Evolutionary conservation across 148 eudicot species (phyloP), one percentile per base, ranked within the genome.

Genomic region (Rhododendron ovatum): DNA sequence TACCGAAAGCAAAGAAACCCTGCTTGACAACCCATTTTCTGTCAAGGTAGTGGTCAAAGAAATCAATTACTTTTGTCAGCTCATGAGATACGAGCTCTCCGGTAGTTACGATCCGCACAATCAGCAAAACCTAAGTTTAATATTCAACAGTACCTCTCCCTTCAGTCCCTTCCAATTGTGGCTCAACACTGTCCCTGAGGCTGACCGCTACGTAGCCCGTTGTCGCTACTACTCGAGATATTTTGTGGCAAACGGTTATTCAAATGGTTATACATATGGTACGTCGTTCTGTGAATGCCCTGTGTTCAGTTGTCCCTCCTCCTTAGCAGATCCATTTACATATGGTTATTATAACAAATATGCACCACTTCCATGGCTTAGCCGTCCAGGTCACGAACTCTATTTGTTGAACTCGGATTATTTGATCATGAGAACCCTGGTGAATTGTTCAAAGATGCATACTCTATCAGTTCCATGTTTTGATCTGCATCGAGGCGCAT

Each of bases 401-500:
- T 75, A 75, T 22, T 39, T 41, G 18, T 8, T 37, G 15, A 11
- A 30, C 1, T 7, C 15, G 20, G 80, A 18, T 24, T 1, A 6
- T 15, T 74, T 7, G 0, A 77, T 41, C 80, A 5, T 1, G 5
- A 12, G 3, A 1, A 14, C 10, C 48, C 15, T 77, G 9, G 41
- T 18, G 22, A 37, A 43, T 39, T 77, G 80, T 26, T 39, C 13
- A 2, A 77, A 77, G 80, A 39, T 77, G 24, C 41, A 18, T 77
- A 39, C 47, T 39, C n/a, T 12, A 6, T 39, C 80, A 77, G 3
- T 41, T 77, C 48, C 26, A 3, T 24, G 45, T 75, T 41, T 41
- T 41, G 4, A 39, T 39, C 41, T 39, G 41, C 0, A 1, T 41
- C 43, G 0, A 0, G 7, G 0, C 0, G 7, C 1, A 41, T 6